Evolutionary conservation across 2,329 filamentous ascomycete species (phyloP), one percentile per base, ranked within the genome.

Genomic region (Colletotrichum destructivum): DNA sequence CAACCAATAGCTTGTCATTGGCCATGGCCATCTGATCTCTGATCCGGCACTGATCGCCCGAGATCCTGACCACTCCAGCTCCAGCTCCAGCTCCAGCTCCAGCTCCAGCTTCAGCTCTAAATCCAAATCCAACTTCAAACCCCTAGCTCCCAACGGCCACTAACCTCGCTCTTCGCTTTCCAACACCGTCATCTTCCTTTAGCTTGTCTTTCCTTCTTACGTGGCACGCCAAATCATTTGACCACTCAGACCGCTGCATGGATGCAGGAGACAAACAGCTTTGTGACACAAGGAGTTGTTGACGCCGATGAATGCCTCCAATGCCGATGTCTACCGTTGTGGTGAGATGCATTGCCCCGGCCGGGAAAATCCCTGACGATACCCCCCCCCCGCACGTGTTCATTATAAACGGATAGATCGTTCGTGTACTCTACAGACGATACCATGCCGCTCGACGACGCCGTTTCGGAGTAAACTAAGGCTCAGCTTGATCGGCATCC

Each of bases 1-100:
- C 35, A 71, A 49, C 56, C 54, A 40, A 31, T 18, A 61, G 23
- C 11, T 13, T 60, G 54, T 60, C 60, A 71, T 69, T 69, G 65
- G 59, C 52, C 31, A 8, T 5, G 3, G 46, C 47, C 65, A 64
- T 69, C 65, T 71, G 69, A 69, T 71, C 52, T 71, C 52, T 71
- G 52, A 69, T 64, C 69, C 64, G 54, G 65, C 65, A 54, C 52
- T 51, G 31, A 57, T 64, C 65, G 40, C 59, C 59, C 69, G n/a
- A 63, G 51, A 55, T 69, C 40, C 54, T 40, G 35, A 38, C 35
- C 35, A 38, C 35, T 38, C 35, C 35, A 38, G 35, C 35, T 35
- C 35, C 35, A 35, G 35, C 9, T 35, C 9, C 35, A 35, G 35
- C 9, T 35, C 9, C 35, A 35, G 35, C 31, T 9, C n/a, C n/a